Evolutionary conservation across 805 yeast genomes (phyloP), one percentile per base, ranked within the genome.

Genomic region (Debaryomyces castellii): DNA sequence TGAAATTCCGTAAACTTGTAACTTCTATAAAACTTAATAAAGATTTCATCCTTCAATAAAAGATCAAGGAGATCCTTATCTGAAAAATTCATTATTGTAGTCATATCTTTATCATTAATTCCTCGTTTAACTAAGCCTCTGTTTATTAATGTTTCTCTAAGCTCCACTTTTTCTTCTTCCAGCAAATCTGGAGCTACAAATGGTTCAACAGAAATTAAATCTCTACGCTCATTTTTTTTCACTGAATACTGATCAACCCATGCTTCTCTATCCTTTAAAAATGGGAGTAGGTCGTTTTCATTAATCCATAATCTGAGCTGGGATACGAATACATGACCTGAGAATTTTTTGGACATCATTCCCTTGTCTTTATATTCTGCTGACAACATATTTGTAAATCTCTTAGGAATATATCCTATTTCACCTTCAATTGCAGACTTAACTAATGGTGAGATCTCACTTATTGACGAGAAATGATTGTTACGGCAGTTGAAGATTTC

Each of bases 301-400:
- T 45, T 47, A 2, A 81, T 45, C 89, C 89, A 83, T 18, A 72
- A 54, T 36, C 85, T 63, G 33, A 83, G 52, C 44, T 77, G 78
- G 0, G 82, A 79, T 5, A 82, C 45, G 52, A 71, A 85, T 1
- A 71, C 57, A 48, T 74, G 74, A 1, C 65, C 69, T 17, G 66
- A 59, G 58, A 64, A 82, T 12, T 60, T 58, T 12, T 59, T 59
- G 1, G 60, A 57, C 18, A 60, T 56, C 24, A 71, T 39, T 0
- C 71, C 62, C 11, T 32, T 64, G 47, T 51, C 52, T 5, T 49
- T 40, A 50, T 70, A 71, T 48, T 71, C 76, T 43, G 57, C 52
- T 3, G 49, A 39, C 30, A 71, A 54, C 3, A 67, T 36, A 17
- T 51, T 56, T 16, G 57, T 55, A 49, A 60, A 69, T 14, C 63